Percentiles rank a stretch among this genome's conserved stretches.
These are phyloP conservation scores for Chlamydomonas schloesseri DNA, from an alignment of 139 green algal genomes.

Conservation along the genomic window DNA sequence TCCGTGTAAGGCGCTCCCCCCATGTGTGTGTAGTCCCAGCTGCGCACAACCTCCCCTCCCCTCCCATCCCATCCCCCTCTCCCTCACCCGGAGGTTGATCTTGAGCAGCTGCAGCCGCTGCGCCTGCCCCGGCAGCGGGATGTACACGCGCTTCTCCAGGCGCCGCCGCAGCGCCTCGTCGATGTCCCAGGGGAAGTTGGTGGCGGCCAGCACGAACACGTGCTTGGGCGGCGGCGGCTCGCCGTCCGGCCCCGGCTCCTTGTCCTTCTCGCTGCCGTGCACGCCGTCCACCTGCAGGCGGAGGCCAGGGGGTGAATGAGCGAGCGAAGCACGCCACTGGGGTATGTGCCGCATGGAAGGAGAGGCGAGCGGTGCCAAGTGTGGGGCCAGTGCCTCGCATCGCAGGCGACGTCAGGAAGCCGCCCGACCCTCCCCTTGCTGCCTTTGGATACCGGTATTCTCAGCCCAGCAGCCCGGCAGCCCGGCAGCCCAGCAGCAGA, in stretches of 20 bases:
- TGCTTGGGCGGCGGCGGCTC: conserved; percentile 54
- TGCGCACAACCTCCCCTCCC: too few species aligned
- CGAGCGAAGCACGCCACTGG: too few species aligned
- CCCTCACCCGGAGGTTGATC: conserved; percentile 84
- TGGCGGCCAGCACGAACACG: conserved; percentile 96
- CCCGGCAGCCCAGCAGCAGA: too few species aligned
- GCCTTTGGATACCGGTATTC: too few species aligned
- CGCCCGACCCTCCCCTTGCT: too few species aligned
- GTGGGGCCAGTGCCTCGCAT: too few species aligned
- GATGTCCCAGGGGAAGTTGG: conserved; percentile 97
- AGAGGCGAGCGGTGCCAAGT: too few species aligned
- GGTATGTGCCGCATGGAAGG: too few species aligned
- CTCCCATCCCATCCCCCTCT: neutral
- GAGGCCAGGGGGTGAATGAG: neutral
- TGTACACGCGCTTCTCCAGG: conserved; percentile 94
- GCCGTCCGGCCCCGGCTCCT: neutral
- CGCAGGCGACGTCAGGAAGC: too few species aligned
- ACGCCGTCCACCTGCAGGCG: conserved; percentile 74
- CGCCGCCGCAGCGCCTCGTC: conserved; percentile 89
- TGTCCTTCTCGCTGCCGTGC: conserved; percentile 50
- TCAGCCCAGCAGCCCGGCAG: too few species aligned
- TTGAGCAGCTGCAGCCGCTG: conserved; percentile 86
- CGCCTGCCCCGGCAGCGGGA: conserved; percentile 82
- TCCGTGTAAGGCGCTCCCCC: too few species aligned
- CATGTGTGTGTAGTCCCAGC: too few species aligned